phyloP scores from a whole-genome alignment of 1,284 basidiomycete species.

The Cryptococcus jaspeensis region DNA sequence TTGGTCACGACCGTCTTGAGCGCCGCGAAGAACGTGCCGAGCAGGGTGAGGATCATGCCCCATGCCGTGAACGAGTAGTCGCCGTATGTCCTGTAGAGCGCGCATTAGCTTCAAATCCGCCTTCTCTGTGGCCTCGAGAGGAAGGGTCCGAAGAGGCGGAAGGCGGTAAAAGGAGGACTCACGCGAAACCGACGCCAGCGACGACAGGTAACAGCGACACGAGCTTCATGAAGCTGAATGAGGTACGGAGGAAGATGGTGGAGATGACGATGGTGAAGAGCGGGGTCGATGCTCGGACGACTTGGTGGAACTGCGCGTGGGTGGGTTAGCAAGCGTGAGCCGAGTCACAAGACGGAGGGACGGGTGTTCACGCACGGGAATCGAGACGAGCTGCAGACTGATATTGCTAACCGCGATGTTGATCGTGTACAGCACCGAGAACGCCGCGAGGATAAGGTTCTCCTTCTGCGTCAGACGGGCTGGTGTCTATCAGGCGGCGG shows the following conservation, averaged over 20 bases:
- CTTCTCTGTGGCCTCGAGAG: background rate
- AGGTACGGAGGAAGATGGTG: constrained; percentile 52
- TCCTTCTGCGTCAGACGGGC: constrained; percentile 61
- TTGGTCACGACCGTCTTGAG: constrained; percentile 89
- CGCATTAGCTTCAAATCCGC: background rate
- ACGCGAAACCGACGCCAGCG: constrained; percentile 88
- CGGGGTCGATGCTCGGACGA: constrained; percentile 86
- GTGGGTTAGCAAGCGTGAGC: background rate
- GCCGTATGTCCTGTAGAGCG: constrained; percentile 68
- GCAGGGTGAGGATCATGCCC: constrained; percentile 78
- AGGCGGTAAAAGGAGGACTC: constrained; percentile 43
- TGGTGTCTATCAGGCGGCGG: constrained; percentile 49
- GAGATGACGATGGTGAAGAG: constrained; percentile 83
- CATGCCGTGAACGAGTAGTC: constrained; percentile 82
- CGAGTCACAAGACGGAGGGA: background rate
- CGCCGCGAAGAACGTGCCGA: constrained; percentile 84
- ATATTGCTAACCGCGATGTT: constrained; percentile 92
- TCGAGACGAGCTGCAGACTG: constrained; percentile 79
- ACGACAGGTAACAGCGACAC: constrained; percentile 82
- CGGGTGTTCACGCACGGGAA: constrained; percentile 65
- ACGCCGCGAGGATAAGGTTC: constrained; percentile 66
- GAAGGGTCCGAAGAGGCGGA: background rate
- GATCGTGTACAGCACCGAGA: constrained; percentile 82
- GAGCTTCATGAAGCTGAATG: constrained; percentile 57
- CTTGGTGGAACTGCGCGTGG: constrained; percentile 82